These are phyloP conservation scores for Bacidia gigantensis DNA, from an alignment of 495 filamentous ascomycete genomes.

Conservation along the genomic window DNA sequence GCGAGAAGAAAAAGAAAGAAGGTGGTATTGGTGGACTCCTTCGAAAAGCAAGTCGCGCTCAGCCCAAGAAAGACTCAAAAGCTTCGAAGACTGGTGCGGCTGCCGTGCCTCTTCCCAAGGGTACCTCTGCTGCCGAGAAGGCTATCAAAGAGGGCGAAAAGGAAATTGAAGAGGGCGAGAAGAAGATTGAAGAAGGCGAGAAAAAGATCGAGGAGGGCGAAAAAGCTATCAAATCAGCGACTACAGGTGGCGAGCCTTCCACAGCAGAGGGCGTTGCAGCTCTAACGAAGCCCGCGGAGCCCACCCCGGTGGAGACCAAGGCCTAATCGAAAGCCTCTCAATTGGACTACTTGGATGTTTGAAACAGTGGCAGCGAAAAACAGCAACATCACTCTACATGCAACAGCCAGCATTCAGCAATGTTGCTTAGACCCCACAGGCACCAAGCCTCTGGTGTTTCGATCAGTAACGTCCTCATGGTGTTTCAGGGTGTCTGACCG, in stretches of 20 bases:
- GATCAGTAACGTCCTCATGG: not conserved
- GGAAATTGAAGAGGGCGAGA: not conserved
- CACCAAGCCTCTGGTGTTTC: too few relatives aligned
- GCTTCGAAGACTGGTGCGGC: constrained; percentile 1
- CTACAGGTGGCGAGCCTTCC: not conserved
- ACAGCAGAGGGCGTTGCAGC: not conserved
- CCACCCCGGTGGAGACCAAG: constrained; percentile 7
- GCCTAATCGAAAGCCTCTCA: constrained; percentile 1
- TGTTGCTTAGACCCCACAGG: too few relatives aligned
- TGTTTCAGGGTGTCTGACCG: not conserved
- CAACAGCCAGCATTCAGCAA: not conserved
- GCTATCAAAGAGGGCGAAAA: constrained; percentile 6
- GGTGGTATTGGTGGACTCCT: constrained; percentile 43
- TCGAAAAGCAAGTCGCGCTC: constrained; percentile 43
- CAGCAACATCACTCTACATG: not conserved
- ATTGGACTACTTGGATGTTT: not conserved
- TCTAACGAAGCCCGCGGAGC: constrained; percentile 4
- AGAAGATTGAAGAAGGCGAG: not conserved
- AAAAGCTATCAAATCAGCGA: not conserved
- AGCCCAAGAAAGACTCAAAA: constrained; percentile 12
- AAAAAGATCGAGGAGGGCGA: not conserved
- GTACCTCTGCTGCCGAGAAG: not conserved
- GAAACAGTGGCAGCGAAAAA: not conserved
- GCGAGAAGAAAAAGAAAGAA: constrained; percentile 35
- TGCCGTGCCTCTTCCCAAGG: not conserved